Conservation (phyloP, 192 early-diverging fungal species). For the Diversispora epigaea region DNA sequence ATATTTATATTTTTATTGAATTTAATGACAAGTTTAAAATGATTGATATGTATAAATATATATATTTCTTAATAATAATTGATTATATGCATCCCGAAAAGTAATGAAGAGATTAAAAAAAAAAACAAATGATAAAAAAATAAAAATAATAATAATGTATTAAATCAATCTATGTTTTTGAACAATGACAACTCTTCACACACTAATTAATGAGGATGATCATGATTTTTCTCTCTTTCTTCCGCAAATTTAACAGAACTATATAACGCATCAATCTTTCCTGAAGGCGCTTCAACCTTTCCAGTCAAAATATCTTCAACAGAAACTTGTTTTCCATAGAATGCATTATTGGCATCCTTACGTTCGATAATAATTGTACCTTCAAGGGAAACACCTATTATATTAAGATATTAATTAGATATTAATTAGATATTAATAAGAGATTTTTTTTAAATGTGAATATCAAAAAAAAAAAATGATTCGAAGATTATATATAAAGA, state of each 20-base stretch:
- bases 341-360: conserved; percentile 75
- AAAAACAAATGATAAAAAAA: too few species aligned
- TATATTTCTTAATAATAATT: too few species aligned
- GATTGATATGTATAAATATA: too few species aligned
- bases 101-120: too few species aligned
- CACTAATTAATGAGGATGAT: neutral
- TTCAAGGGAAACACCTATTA: conserved; percentile 83
- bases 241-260: conserved; percentile 4
- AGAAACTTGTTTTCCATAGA: conserved; percentile 72
- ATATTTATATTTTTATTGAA: neutral
- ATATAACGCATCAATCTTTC: neutral
- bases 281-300: neutral
- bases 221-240: neutral
- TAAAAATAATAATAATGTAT: too few species aligned
- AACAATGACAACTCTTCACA: neutral
- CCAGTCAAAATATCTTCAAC: conserved; percentile 74
- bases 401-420: conserved; percentile 27
- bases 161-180: neutral
- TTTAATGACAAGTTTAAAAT: too few species aligned
- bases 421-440: too few species aligned
- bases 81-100: too few species aligned
- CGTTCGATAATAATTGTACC: conserved; percentile 83
- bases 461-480: neutral
- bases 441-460: too few species aligned
- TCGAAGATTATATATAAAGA: neutral